phyloP scores from a whole-genome alignment of 108 stramenopile species.

The Skeletonema grethae region DNA sequence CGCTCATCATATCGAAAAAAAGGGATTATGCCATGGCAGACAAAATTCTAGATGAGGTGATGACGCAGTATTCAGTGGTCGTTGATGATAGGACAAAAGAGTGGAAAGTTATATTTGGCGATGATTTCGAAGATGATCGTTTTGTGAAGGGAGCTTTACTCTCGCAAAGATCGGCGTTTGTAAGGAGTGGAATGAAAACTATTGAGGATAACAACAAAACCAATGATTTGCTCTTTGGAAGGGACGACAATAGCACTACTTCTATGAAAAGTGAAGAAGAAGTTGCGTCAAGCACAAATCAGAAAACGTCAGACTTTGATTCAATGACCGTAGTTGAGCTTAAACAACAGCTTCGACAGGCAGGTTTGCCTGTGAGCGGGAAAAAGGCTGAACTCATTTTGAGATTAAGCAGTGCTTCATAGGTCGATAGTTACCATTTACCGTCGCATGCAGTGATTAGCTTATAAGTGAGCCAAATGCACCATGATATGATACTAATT shows the following conservation, averaged over 20 bases:
- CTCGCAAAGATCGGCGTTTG: background rate
- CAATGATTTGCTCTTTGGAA: background rate
- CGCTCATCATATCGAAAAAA: constrained; percentile 1
- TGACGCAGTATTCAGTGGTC: constrained; percentile 2
- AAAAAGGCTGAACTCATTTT: constrained; percentile 12
- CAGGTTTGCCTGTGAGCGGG: constrained; percentile 17
- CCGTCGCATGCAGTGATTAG: too few species aligned
- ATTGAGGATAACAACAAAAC: background rate
- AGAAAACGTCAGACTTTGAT: background rate
- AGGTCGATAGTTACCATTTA: too few species aligned
- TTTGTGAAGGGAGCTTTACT: background rate
- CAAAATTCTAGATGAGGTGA: constrained; percentile 18
- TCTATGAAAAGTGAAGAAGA: background rate
- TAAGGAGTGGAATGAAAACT: background rate
- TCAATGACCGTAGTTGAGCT: constrained; percentile 21
- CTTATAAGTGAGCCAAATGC: too few species aligned
- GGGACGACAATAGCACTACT: background rate
- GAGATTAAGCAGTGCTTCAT: constrained; percentile 6
- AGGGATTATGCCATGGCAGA: constrained; percentile 31
- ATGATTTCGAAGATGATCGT: constrained; percentile 3
- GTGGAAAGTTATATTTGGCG: constrained; percentile 7
- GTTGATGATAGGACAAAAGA: constrained; percentile 32
- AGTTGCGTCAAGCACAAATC: background rate
- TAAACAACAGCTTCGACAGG: background rate
- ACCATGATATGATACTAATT: too few species aligned